These are phyloP conservation scores for Coemansia sp. DNA, from an alignment of 192 early-diverging fungal genomes.

Conservation along the genomic window DNA sequence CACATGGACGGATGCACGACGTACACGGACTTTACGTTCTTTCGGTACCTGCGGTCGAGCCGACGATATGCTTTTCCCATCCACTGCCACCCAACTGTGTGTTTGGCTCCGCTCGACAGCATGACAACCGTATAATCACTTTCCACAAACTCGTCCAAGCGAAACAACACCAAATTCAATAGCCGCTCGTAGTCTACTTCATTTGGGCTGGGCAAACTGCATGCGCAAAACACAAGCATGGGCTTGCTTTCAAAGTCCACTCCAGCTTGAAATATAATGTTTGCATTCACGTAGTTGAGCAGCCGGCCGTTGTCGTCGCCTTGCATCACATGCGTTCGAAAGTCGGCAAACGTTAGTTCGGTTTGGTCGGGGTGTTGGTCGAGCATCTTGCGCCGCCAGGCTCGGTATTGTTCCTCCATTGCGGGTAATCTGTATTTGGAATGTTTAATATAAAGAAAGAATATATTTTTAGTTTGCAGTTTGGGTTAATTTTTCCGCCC, in stretches of 20 bases:
- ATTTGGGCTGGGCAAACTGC: slow-evolving; percentile 74
- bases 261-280: slow-evolving; percentile 59
- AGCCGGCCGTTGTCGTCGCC: slow-evolving; percentile 44
- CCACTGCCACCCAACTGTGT: slow-evolving; percentile 81
- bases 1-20: slow-evolving; percentile 87
- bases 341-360: slow-evolving; percentile 19
- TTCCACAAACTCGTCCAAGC: slow-evolving; percentile 80
- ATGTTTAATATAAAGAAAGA: too few species aligned
- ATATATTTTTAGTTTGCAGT: too few species aligned
- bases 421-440: not conserved
- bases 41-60: slow-evolving; percentile 80
- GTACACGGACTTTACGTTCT: slow-evolving; percentile 88
- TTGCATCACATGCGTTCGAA: slow-evolving; percentile 43
- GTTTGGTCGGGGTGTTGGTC: slow-evolving; percentile 6
- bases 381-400: slow-evolving; percentile 33
- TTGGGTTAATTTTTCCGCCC: not conserved
- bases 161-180: slow-evolving; percentile 61
- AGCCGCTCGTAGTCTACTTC: slow-evolving; percentile 78
- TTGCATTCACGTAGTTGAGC: slow-evolving; percentile 43
- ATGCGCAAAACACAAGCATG: slow-evolving; percentile 79
- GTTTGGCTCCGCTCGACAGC: slow-evolving; percentile 70
- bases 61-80: slow-evolving; percentile 76
- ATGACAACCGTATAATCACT: slow-evolving; percentile 87
- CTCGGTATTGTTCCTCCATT: slow-evolving; percentile 48
- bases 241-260: slow-evolving; percentile 82